A percentile compares a stretch with the other conserved stretches of the same genome.
These are phyloP conservation scores for Xylariaceae sp. DNA, from an alignment of 2,329 filamentous ascomycete genomes.

Conservation along the genomic window DNA sequence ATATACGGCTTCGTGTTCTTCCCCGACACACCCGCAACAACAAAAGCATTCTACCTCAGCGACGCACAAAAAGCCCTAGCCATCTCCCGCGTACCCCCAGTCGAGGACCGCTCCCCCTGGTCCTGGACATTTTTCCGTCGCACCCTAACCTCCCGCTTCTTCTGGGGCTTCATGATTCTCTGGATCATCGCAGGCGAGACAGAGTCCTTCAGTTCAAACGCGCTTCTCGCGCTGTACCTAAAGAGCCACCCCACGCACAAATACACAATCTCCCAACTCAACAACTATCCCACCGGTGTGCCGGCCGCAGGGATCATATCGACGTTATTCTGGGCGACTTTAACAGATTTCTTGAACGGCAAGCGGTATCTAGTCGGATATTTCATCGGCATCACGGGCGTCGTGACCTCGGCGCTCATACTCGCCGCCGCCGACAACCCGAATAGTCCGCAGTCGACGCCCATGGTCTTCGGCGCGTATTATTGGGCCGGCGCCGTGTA, in stretches of 20 bases:
- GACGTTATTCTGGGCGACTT: conserved; percentile 72
- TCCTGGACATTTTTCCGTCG: conserved; percentile 58
- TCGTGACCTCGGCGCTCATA: conserved; percentile 68
- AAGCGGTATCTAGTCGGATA: conserved; percentile 71
- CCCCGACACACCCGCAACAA: conserved; percentile 59
- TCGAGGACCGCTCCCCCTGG: conserved; percentile 52
- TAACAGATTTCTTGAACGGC: conserved; percentile 70
- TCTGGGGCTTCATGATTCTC: conserved; percentile 70
- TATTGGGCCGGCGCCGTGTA: conserved; percentile 76
- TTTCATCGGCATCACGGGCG: conserved; percentile 70
- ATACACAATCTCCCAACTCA: conserved; percentile 58
- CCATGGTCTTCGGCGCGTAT: conserved; percentile 68
- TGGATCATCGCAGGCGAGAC: conserved; percentile 76
- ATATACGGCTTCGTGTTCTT: conserved; percentile 61
- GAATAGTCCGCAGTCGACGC: conserved; percentile 50
- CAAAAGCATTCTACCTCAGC: conserved; percentile 56
- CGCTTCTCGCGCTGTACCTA: conserved; percentile 59
- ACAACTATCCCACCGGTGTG: conserved; percentile 64
- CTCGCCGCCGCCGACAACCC: conserved; percentile 57
- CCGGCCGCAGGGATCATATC: conserved; percentile 63
- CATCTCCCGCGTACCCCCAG: conserved; percentile 48
- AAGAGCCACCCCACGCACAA: conserved; percentile 53
- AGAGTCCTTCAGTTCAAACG: conserved; percentile 73
- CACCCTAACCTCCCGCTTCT: conserved; percentile 66
- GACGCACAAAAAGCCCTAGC: conserved; percentile 46